Evolutionary conservation across 768 basidiomycete genomes (phyloP), one percentile per base, ranked within the genome.

Genomic region (Russula compacta): DNA sequence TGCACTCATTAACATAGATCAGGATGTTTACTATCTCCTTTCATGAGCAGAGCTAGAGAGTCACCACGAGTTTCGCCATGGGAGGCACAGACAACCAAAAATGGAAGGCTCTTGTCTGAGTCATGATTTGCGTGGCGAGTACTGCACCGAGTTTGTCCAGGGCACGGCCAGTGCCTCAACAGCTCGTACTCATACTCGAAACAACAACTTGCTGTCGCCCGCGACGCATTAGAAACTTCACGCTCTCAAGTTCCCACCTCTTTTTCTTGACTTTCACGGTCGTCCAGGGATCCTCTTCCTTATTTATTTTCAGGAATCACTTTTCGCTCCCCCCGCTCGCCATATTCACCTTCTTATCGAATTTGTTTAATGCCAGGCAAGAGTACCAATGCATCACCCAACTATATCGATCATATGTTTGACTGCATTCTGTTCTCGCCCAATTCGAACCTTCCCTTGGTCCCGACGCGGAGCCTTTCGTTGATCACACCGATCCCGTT

Each of bases 311-410:
- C 46, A 14, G 12, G 46, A 33, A 47, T 29, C 46, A n/a, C 12
- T 43, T 44, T 53, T 48, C 19, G n/a, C 38, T 58, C 43, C 36
- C 52, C 40, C 14, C 36, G 0, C 32, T n/a, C 38, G 14, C 21
- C 32, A 35, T 44, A 50, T 3, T 19, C 50, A 12, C 17, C 47
- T 38, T 38, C 21, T 29, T 38, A 17, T 60, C 53, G 49, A n/a
- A 51, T 53, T 35, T 42, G 56, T 58, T 66, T 66, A 64, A 66
- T 66, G 65, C 65, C 58, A 39, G 55, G 48, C 51, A 60, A 60
- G 40, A 43, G 44, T 32, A 52, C 29, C 33, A 56, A 66, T 66
- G 65, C 35, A 51, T 53, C 65, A n/a, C 65, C 63, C 56, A 49
- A 49, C 42, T 43, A 29, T 52, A 24, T 42, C 24, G 33, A 56